A percentile compares a stretch with the other conserved stretches of the same genome.
These are phyloP conservation scores for Daldinia concentrica DNA, from an alignment of 495 filamentous ascomycete species.

Conservation along the genomic window DNA sequence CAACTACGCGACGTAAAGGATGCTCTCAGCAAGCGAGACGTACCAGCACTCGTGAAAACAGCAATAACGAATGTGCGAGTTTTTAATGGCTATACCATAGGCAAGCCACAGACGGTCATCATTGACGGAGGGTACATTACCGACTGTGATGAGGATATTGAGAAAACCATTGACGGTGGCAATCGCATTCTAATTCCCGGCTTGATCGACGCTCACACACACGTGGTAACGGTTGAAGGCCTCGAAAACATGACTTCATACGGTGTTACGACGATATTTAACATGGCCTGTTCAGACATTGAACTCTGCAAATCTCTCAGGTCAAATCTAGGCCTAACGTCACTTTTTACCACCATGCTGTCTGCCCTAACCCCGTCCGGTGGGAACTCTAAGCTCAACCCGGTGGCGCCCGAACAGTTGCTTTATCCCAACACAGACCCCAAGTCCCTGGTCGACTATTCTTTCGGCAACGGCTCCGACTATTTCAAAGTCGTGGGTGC, in stretches of 20 bases:
- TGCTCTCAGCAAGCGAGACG: neutral
- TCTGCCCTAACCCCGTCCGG: conserved; percentile 37
- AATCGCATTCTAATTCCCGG: conserved; percentile 50
- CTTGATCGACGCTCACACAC: conserved; percentile 40
- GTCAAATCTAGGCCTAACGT: conserved; percentile 41
- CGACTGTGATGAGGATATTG: conserved; percentile 12
- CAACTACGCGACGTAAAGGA: neutral
- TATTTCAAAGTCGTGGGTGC: conserved; percentile 56
- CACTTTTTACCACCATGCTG: conserved; percentile 43
- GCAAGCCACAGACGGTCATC: conserved; percentile 4
- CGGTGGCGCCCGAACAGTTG: conserved; percentile 26
- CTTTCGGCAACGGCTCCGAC: conserved; percentile 50
- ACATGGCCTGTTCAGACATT: conserved; percentile 49
- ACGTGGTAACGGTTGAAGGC: conserved; percentile 18
- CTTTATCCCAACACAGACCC: conserved; percentile 44
- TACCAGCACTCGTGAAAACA: conserved; percentile 27
- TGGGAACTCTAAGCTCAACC: conserved; percentile 36
- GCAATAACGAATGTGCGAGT: conserved; percentile 42
- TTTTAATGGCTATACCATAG: conserved; percentile 33
- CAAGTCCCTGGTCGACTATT: conserved; percentile 45
- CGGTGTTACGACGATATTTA: conserved; percentile 50
- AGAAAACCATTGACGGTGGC: conserved; percentile 42
- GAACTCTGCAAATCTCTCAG: conserved; percentile 40
- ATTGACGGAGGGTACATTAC: conserved; percentile 35
- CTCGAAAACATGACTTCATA: conserved; percentile 45